Base-by-base conservation (phyloP, 2,329 filamentous ascomycete species). In the Pseudogymnoascus sp. region DNA sequence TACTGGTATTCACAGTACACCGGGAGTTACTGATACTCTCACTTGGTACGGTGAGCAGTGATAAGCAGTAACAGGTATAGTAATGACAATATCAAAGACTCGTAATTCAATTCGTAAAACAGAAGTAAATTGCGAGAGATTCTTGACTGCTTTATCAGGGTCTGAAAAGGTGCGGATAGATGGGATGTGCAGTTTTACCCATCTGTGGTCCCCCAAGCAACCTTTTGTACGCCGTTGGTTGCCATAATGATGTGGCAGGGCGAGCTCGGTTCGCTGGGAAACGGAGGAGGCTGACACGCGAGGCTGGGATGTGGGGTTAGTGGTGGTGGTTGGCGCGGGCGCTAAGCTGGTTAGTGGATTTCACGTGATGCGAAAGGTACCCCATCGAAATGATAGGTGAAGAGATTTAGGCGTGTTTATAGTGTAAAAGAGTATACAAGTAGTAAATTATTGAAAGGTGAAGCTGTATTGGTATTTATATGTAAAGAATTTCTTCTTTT, bases 111-210 rank as follows among this genome's bases (percentile, higher is more conserved):
- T 53, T 10, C 24, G 47, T 53, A 53, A 53, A 31, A 11, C 47
- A 31, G n/a, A 31, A 14, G n/a, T 33, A 33, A 19, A 56, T 56
- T 56, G 26, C 2, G 10, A 13, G n/a, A 53, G 21, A 53, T 53
- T 16, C 24, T 53, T 19, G 47, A 33, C 26, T 33, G 26, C n/a
- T 53, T 33, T 53, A 53, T 53, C 47, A 53, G 47, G 47, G 47
- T 53, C 47, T 53, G 47, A 53, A 33, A 53, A 53, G 47, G 47
- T 53, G 47, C 47, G 47, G 47, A 53, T 53, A 53, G 47, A 53
- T 53, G 47, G 47, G 47, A 53, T 53, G 47, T 53, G 26, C 47
- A 53, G 47, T 56, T 56, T 56, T 56, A 56, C 47, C 26, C 47
- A 56, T 2, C n/a, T 19, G 26, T 33, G 47, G 47, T 56, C 47